Conservation (phyloP, 2,329 filamentous ascomycete species). For the Fusarium neocosmosporiellum region DNA sequence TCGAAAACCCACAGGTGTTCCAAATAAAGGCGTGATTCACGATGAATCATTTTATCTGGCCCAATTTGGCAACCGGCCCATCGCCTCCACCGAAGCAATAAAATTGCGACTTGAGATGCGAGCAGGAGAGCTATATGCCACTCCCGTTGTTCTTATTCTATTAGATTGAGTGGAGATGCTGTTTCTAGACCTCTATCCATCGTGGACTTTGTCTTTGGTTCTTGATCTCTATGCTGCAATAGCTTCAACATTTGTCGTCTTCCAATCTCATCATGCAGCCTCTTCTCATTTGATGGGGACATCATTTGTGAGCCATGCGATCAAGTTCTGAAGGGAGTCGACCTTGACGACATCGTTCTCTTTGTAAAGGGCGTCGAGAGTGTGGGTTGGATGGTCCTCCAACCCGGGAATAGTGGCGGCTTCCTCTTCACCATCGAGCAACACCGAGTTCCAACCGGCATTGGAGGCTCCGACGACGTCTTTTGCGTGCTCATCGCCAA, state of each 20-base stretch:
- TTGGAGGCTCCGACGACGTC: constrained; percentile 28
- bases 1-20: neutral
- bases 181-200: neutral
- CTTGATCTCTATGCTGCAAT: neutral
- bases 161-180: neutral
- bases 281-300: neutral
- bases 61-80: neutral
- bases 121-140: neutral
- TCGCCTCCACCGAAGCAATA: neutral
- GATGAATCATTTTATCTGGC: neutral
- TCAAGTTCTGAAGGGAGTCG: constrained; percentile 10
- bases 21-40: neutral
- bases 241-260: neutral
- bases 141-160: neutral
- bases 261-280: neutral
- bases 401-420: constrained; percentile 2
- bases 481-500: constrained; percentile 34
- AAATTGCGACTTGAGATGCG: neutral
- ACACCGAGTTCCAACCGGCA: constrained; percentile 26
- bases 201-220: neutral
- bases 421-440: constrained; percentile 26
- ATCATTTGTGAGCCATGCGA: constrained; percentile 14
- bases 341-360: constrained; percentile 10
- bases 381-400: neutral
- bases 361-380: constrained; percentile 9